Conservation (phyloP, 257 asterid species). For the Salvia hispanica region DNA sequence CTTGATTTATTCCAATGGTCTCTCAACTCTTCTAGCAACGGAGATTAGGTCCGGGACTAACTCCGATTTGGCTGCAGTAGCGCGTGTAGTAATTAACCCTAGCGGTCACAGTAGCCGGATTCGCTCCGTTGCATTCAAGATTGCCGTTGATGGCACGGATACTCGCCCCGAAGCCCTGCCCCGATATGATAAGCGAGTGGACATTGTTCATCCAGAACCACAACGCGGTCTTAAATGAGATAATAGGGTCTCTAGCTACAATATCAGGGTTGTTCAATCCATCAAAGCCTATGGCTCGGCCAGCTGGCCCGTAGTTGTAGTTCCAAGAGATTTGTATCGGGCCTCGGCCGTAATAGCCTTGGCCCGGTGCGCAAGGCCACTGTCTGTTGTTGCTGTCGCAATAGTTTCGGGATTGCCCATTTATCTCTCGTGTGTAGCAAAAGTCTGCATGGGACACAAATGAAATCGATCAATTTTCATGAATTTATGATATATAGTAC, state of each 20-base stretch:
- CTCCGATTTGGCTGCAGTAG: constrained; percentile 25
- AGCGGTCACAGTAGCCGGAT: not conserved
- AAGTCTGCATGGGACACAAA: not conserved
- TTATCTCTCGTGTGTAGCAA: not conserved
- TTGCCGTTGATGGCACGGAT: constrained; percentile 31
- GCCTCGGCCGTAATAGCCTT: constrained; percentile 50
- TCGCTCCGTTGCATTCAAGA: constrained; percentile 21
- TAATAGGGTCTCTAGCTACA: constrained; percentile 37
- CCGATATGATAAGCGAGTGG: constrained; percentile 5
- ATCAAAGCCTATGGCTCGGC: constrained; percentile 43
- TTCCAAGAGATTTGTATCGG: constrained; percentile 56
- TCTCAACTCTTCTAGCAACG: constrained; percentile 3
- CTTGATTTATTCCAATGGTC: too few relatives aligned
- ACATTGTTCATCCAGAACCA: constrained; percentile 29
- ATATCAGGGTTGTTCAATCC: constrained; percentile 42
- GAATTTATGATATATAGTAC: too few relatives aligned
- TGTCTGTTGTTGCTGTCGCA: constrained; percentile 37
- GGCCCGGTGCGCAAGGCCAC: constrained; percentile 39
- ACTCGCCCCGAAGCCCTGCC: constrained; percentile 26
- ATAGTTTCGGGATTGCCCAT: constrained; percentile 32
- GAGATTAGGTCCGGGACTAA: constrained; percentile 24
- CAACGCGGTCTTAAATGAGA: constrained; percentile 40
- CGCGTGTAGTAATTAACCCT: constrained; percentile 18
- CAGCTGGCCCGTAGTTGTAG: constrained; percentile 55
- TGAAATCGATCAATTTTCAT: too few relatives aligned